These are phyloP conservation scores for Handroanthus guayacan DNA, from an alignment of 257 asterid genomes.

Conservation along the genomic window DNA sequence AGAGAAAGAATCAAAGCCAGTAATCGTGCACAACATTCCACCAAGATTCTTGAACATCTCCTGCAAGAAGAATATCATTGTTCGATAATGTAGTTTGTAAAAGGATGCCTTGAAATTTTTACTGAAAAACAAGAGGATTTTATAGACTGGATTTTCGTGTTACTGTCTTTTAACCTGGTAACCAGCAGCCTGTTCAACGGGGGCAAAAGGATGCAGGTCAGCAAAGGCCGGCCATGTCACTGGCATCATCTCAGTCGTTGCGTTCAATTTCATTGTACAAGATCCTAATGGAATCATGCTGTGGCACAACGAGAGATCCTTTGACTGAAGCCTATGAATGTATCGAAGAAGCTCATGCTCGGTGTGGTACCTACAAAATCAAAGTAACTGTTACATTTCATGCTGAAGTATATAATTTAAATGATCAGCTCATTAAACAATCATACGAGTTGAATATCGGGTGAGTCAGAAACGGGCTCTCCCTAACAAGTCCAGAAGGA, in stretches of 20 bases:
- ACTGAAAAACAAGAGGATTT: background rate
- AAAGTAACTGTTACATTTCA: constrained; percentile 33
- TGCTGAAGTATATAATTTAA: constrained; percentile 17
- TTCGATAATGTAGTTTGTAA: constrained; percentile 30
- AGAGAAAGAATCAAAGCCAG: constrained; percentile 92
- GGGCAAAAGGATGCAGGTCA: constrained; percentile 86
- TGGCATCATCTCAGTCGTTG: constrained; percentile 95
- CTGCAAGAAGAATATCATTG: constrained; percentile 46
- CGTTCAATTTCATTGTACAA: constrained; percentile 92
- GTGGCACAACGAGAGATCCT: constrained; percentile 88
- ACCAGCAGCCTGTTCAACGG: constrained; percentile 76
- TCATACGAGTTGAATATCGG: constrained; percentile 83
- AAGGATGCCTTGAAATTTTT: background rate
- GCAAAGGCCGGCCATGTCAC: constrained; percentile 90
- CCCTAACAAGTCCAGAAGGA: constrained; percentile 75
- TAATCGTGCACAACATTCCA: constrained; percentile 78
- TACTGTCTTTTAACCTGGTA: constrained; percentile 59
- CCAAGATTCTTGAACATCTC: constrained; percentile 93
- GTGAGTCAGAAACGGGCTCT: constrained; percentile 78
- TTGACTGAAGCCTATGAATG: constrained; percentile 76
- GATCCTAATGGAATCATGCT: constrained; percentile 97
- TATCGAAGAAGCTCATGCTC: constrained; percentile 91
- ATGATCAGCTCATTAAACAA: constrained; percentile 22
- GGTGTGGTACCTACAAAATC: constrained; percentile 71
- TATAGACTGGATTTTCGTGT: background rate